Conservation (phyloP, 768 basidiomycete species). For the Leccinum uliginosum region DNA sequence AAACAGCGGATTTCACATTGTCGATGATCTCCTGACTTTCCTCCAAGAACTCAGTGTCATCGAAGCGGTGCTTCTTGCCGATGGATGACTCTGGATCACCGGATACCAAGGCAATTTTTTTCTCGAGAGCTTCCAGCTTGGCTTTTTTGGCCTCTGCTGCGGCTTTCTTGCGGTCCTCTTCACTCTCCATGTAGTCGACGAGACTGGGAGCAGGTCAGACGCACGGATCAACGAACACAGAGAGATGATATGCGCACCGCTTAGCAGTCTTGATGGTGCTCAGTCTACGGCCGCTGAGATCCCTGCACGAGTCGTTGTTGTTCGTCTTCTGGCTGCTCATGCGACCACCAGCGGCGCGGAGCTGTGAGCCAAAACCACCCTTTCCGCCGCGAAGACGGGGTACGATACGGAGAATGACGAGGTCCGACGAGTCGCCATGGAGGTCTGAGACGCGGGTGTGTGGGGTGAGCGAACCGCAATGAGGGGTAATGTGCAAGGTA, state of each 20-base stretch:
- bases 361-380: conserved; percentile 95
- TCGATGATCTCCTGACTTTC: conserved; percentile 89
- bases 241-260: conserved; percentile 49
- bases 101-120: conserved; percentile 50
- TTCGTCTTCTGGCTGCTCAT: conserved; percentile 96
- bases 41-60: conserved; percentile 90
- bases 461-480: conserved; percentile 31
- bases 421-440: conserved; percentile 26
- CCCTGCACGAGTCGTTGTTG: conserved; percentile 93
- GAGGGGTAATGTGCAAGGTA: conserved; percentile 39
- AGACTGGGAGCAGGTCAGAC: conserved; percentile 42
- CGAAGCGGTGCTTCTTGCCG: conserved; percentile 84
- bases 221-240: neutral
- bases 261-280: conserved; percentile 97
- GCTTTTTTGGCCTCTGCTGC: conserved; percentile 72
- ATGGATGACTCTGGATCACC: conserved; percentile 44
- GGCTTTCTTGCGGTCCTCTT: conserved; percentile 76
- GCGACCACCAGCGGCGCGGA: conserved; percentile 93
- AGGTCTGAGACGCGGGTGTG: conserved; percentile 35
- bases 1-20: conserved; percentile 86
- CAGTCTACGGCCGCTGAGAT: conserved; percentile 83
- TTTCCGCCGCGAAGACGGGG: conserved; percentile 85
- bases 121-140: conserved; percentile 83
- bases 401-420: conserved; percentile 69
- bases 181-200: conserved; percentile 80